phyloP scores from a whole-genome alignment of 768 basidiomycete genomes.

The Wakefieldia striispora region DNA sequence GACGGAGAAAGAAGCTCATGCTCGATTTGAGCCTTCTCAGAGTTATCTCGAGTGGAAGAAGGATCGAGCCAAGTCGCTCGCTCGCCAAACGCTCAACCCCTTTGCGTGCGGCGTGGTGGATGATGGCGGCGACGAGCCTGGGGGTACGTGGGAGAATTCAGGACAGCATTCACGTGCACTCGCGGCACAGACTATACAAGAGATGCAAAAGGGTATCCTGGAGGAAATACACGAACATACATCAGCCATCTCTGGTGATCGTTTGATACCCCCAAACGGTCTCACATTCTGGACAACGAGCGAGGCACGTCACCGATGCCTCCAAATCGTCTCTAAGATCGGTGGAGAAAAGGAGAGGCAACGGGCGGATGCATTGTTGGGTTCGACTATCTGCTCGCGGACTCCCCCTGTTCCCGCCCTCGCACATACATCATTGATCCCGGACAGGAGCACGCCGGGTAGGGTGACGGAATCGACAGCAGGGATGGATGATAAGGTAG shows the following conservation, averaged over 20 bases:
- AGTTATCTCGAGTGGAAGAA: conserved; percentile 62
- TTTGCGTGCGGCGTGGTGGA: conserved; percentile 15
- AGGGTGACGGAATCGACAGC: background rate
- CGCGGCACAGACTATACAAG: conserved; percentile 68
- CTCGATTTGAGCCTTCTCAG: conserved; percentile 60
- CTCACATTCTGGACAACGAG: conserved; percentile 78
- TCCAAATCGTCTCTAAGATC: conserved; percentile 78
- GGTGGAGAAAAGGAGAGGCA: conserved; percentile 68
- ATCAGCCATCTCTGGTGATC: conserved; percentile 5
- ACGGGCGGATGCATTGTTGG: conserved; percentile 63
- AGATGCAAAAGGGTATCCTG: conserved; percentile 63
- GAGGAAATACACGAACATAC: conserved; percentile 60
- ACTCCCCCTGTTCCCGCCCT: conserved; percentile 10
- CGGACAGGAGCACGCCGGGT: background rate
- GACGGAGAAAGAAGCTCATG: conserved; percentile 53
- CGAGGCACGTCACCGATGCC: conserved; percentile 71
- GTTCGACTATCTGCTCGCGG: conserved; percentile 11
- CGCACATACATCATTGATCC: background rate
- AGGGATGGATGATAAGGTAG: background rate
- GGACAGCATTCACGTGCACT: conserved; percentile 68
- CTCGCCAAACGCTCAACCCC: background rate
- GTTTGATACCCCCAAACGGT: background rate
- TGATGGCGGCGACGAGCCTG: no score
- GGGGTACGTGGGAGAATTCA: conserved; percentile 30
- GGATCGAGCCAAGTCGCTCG: conserved; percentile 17